A percentile compares a stretch with the other conserved stretches of the same genome.
Conservation (phyloP, 2,329 filamentous ascomycete genomes). For the Talaromyces marneffei region DNA sequence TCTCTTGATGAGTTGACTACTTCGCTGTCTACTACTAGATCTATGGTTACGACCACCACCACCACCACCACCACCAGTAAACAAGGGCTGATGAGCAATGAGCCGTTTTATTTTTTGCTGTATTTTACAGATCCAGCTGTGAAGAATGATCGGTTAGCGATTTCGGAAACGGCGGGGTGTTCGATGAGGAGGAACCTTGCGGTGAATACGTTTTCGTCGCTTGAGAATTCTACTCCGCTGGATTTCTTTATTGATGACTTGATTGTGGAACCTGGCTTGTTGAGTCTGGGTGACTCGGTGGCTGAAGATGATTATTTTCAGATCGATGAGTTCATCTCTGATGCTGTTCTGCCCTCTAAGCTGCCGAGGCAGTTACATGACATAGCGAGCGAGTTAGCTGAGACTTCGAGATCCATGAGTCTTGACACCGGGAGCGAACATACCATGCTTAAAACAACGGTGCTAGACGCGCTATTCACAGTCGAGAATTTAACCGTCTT, state of each 20-base stretch:
- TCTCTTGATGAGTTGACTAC: constrained; percentile 15
- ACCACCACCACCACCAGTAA: not conserved
- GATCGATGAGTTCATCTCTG: not conserved
- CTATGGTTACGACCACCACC: not conserved
- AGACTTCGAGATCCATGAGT: constrained; percentile 26
- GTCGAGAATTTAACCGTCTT: constrained; percentile 25
- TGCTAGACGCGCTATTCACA: constrained; percentile 21
- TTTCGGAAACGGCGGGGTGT: constrained; percentile 27
- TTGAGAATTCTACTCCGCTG: constrained; percentile 23
- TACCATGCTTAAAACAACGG: constrained; percentile 6
- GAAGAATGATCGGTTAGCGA: constrained; percentile 25
- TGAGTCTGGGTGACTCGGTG: not conserved
- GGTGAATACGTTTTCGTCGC: constrained; percentile 23
- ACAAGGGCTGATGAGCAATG: constrained; percentile 2
- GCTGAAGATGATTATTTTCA: not conserved
- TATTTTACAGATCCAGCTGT: constrained; percentile 26
- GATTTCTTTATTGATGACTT: not conserved
- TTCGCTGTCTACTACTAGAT: not conserved
- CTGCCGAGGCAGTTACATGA: constrained; percentile 24
- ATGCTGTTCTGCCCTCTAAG: constrained; percentile 16
- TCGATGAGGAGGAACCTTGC: constrained; percentile 25
- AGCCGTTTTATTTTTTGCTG: constrained; percentile 25
- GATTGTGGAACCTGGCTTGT: not conserved
- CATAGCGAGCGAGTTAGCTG: constrained; percentile 23
- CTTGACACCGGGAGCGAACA: constrained; percentile 5